Percentiles rank a stretch among this genome's conserved stretches.
phyloP scores from a whole-genome alignment of 176 grass and related monocot genomes.

The Raddia distichophylla region DNA sequence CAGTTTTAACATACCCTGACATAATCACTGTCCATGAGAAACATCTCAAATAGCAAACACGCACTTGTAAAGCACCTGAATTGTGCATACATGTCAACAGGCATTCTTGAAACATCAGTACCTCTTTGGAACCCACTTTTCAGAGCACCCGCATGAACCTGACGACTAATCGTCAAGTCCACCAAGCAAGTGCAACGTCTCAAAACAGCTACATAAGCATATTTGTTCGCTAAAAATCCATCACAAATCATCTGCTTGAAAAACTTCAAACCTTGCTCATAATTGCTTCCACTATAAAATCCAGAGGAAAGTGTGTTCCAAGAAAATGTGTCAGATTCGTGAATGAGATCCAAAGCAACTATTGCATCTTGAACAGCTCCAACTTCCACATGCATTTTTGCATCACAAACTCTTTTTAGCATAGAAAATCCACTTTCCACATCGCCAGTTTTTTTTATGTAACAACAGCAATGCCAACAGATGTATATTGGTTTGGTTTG shows the following conservation, averaged over 20 bases:
- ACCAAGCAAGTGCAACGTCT: constrained; percentile 48
- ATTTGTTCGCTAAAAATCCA: constrained; percentile 40
- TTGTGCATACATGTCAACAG: constrained; percentile 57
- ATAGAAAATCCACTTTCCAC: constrained; percentile 39
- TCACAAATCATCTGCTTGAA: constrained; percentile 45
- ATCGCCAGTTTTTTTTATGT: constrained; percentile 37
- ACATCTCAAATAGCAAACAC: constrained; percentile 39
- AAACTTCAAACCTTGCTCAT: constrained; percentile 44
- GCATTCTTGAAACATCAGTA: constrained; percentile 44
- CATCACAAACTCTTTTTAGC: constrained; percentile 42
- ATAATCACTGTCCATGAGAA: constrained; percentile 49
- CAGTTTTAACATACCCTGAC: constrained; percentile 43
- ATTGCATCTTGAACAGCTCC: constrained; percentile 36
- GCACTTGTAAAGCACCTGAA: constrained; percentile 44
- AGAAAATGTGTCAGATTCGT: constrained; percentile 44
- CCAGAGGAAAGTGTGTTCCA: constrained; percentile 56
- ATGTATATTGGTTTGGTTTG: constrained; percentile 40
- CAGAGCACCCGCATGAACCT: constrained; percentile 52
- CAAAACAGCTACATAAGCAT: constrained; percentile 45
- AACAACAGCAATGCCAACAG: constrained; percentile 36
- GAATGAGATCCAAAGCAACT: constrained; percentile 29
- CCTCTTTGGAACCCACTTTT: constrained; percentile 48
- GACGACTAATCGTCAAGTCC: constrained; percentile 32
- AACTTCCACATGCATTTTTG: constrained; percentile 54
- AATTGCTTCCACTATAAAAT: constrained; percentile 46